A percentile compares a stretch with the other conserved stretches of the same genome.
Conservation (phyloP, 805 yeast species). For the Nakazawaea pomicola region DNA sequence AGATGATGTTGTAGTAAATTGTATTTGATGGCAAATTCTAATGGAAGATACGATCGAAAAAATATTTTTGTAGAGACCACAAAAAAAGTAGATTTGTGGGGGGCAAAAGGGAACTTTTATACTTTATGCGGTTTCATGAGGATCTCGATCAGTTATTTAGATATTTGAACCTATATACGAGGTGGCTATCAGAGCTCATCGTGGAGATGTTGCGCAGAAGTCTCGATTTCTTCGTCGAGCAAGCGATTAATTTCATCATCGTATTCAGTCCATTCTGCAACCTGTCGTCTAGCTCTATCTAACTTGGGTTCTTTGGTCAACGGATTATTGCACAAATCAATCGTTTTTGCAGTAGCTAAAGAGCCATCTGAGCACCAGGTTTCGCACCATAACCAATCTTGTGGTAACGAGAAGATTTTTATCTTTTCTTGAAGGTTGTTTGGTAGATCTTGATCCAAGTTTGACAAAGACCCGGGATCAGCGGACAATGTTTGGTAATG, state of each 20-base stretch:
- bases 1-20: no score
- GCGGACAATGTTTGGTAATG: constrained; percentile 81
- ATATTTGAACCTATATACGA: no score
- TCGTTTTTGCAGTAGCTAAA: constrained; percentile 61
- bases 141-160: no score
- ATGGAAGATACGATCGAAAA: no score
- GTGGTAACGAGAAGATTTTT: constrained; percentile 68
- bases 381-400: constrained; percentile 92
- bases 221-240: constrained; percentile 2
- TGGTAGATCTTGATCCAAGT: constrained; percentile 91
- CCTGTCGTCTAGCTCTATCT: constrained; percentile 67
- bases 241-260: constrained; percentile 46
- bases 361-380: constrained; percentile 80
- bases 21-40: no score
- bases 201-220: neutral
- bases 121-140: no score
- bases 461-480: constrained; percentile 74
- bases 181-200: constrained; percentile 10
- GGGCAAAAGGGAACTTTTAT: no score
- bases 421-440: constrained; percentile 70
- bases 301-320: constrained; percentile 74
- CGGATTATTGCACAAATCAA: constrained; percentile 83
- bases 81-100: no score
- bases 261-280: constrained; percentile 73
- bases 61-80: no score